phyloP scores from a whole-genome alignment of 1,284 basidiomycete species.

The Veloboletus limbatus region DNA sequence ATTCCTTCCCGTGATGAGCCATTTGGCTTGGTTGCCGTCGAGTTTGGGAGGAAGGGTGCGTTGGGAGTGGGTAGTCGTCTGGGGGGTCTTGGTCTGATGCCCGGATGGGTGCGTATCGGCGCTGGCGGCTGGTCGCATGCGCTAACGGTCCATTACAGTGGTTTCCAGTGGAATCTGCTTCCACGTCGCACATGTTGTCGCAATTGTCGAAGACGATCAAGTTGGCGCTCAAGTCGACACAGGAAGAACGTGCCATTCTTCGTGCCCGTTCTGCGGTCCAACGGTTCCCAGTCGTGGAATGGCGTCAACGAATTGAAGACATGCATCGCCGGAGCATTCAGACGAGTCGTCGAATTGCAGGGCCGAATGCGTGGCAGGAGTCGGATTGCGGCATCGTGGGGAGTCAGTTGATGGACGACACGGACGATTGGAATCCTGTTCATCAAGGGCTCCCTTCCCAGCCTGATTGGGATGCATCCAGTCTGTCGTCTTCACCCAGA shows the following conservation, averaged over 20 bases:
- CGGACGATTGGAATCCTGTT: constrained; percentile 57
- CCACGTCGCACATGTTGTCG: constrained; percentile 92
- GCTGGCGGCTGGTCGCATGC: background rate
- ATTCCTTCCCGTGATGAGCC: constrained; percentile 95
- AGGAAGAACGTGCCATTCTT: constrained; percentile 87
- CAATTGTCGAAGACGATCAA: constrained; percentile 93
- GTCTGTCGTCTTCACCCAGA: constrained; percentile 32
- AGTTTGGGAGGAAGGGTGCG: constrained; percentile 93
- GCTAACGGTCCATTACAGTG: constrained; percentile 49
- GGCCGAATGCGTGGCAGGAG: constrained; percentile 71
- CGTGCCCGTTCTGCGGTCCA: constrained; percentile 90
- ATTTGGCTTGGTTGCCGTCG: constrained; percentile 91
- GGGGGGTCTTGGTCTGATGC: constrained; percentile 93
- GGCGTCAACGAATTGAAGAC: constrained; percentile 93
- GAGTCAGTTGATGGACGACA: constrained; percentile 43
- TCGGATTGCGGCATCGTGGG: constrained; percentile 62
- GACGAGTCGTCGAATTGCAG: constrained; percentile 67
- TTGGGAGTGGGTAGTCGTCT: constrained; percentile 90
- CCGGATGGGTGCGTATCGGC: constrained; percentile 77
- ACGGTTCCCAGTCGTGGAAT: constrained; percentile 94
- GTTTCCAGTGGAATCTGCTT: constrained; percentile 92
- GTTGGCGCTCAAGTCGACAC: constrained; percentile 84
- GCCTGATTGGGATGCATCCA: constrained; percentile 54
- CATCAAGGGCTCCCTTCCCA: constrained; percentile 48
- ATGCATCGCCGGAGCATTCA: constrained; percentile 85